Evolutionary conservation across 129 eudicot species (phyloP).

Genomic region (Flaveria robusta): DNA sequence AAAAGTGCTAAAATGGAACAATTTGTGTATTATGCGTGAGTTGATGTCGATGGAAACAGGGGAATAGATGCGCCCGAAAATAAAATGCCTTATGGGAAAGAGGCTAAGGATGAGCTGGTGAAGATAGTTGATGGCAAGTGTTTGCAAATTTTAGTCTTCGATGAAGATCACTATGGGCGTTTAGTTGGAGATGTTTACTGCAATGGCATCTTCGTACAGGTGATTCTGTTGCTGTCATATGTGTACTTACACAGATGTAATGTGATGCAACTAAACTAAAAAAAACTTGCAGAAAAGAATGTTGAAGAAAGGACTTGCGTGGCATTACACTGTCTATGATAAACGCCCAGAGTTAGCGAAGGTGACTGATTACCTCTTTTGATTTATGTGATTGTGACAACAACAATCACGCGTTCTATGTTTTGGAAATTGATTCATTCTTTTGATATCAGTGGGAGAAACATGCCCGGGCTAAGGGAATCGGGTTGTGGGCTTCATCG

Average conservation of each 20-base stretch:
- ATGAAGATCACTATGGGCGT: constrained; percentile 66
- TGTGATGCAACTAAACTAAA: constrained; percentile 11
- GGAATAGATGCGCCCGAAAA: constrained; percentile 95
- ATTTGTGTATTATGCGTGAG: constrained; percentile 11
- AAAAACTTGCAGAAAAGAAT: constrained; percentile 54
- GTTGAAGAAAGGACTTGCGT: constrained; percentile 94
- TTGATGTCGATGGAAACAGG: constrained; percentile 40
- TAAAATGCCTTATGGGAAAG: constrained; percentile 71
- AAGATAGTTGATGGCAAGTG: constrained; percentile 66
- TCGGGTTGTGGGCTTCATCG: constrained; percentile 77
- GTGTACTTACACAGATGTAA: neutral
- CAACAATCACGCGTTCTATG: neutral
- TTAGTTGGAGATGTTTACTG: constrained; percentile 84
- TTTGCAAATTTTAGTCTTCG: constrained; percentile 58
- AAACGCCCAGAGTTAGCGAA: constrained; percentile 58
- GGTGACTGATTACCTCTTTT: constrained; percentile 33
- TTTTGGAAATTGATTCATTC: neutral
- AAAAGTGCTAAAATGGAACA: neutral
- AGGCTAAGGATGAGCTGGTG: constrained; percentile 73
- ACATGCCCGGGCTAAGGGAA: constrained; percentile 66
- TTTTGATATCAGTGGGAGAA: constrained; percentile 71
- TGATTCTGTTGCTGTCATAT: constrained; percentile 16
- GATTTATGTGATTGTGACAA: neutral
- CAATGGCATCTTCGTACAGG: constrained; percentile 82
- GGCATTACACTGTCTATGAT: constrained; percentile 92